These are phyloP conservation scores for Lachancea lanzarotensis DNA, from an alignment of 805 yeast genomes.

Conservation along the genomic window DNA sequence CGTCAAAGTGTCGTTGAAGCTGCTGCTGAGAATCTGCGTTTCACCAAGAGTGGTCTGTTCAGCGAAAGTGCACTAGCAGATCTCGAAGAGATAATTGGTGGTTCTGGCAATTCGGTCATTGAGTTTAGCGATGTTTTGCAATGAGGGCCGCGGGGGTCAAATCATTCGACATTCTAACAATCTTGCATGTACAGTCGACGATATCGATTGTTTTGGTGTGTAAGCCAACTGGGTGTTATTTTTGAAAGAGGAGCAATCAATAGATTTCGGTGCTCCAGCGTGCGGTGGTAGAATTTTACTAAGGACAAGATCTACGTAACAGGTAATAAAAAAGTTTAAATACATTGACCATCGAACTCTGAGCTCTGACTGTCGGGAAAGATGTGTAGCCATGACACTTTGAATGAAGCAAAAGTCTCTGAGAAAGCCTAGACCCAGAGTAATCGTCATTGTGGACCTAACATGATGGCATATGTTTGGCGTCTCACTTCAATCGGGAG, in stretches of 20 bases:
- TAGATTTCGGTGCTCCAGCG: neutral
- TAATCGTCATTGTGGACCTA: too few species aligned
- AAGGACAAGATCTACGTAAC: too few species aligned
- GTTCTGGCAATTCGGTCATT: slow-evolving; percentile 4
- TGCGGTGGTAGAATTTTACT: slow-evolving; percentile 1
- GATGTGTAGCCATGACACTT: too few species aligned
- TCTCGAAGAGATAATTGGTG: slow-evolving; percentile 51
- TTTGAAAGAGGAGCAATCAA: neutral
- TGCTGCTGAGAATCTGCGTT: slow-evolving; percentile 65
- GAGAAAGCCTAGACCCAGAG: too few species aligned
- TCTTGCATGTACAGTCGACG: neutral
- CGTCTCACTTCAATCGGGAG: too few species aligned
- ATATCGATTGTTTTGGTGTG: neutral
- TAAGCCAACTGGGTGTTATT: neutral
- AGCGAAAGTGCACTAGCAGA: slow-evolving; percentile 68
- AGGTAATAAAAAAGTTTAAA: neutral
- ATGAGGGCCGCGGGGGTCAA: neutral
- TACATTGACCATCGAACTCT: neutral
- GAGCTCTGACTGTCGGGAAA: too few species aligned
- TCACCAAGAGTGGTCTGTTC: slow-evolving; percentile 70
- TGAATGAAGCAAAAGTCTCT: neutral
- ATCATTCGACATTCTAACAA: neutral
- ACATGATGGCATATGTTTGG: too few species aligned
- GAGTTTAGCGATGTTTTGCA: slow-evolving; percentile 9
- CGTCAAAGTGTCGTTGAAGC: slow-evolving; percentile 70